These are phyloP conservation scores for Taxawa tesnikishii DNA, from an alignment of 2,329 filamentous ascomycete species.

Conservation along the genomic window DNA sequence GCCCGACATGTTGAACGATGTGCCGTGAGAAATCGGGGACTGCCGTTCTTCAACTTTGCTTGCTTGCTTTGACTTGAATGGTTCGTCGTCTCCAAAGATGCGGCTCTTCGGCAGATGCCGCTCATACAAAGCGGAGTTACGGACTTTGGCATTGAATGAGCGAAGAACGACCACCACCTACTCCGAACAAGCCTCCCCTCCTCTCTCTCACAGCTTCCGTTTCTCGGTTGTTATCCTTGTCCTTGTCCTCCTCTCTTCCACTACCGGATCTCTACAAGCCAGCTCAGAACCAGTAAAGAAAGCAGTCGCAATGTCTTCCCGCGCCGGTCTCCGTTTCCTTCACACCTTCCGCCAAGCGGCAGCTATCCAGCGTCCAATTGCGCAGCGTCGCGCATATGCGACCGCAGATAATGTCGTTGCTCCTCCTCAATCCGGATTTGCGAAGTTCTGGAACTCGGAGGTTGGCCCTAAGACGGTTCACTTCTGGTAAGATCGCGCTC, in stretches of 20 bases:
- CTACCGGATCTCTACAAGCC: too few species aligned
- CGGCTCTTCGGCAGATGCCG: too few species aligned
- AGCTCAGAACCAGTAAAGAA: too few species aligned
- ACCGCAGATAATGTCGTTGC: conserved; percentile 39
- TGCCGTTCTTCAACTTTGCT: too few species aligned
- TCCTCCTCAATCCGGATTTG: conserved; percentile 37
- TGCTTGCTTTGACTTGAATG: too few species aligned
- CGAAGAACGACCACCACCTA: too few species aligned
- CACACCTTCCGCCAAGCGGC: conserved; percentile 33
- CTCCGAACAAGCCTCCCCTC: too few species aligned
- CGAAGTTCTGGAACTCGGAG: conserved; percentile 50
- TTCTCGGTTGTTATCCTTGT: conserved; percentile 34
- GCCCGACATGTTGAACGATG: conserved; percentile 68
- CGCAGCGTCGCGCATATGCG: conserved; percentile 52
- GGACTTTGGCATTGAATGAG: too few species aligned
- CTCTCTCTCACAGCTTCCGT: conserved; percentile 30
- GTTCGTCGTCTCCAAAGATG: too few species aligned
- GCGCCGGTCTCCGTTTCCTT: conserved; percentile 45
- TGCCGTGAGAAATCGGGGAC: too few species aligned
- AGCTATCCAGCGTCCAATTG: conserved; percentile 26
- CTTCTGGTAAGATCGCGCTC: conserved; percentile 67
- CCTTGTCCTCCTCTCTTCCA: conserved; percentile 7
- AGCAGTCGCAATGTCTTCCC: conserved; percentile 39
- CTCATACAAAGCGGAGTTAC: too few species aligned
- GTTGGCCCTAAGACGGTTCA: conserved; percentile 67